Percentiles rank a stretch among this genome's conserved stretches.
These are phyloP conservation scores for Monosporascus sp. DNA, from an alignment of 2,329 filamentous ascomycete species.

Conservation along the genomic window DNA sequence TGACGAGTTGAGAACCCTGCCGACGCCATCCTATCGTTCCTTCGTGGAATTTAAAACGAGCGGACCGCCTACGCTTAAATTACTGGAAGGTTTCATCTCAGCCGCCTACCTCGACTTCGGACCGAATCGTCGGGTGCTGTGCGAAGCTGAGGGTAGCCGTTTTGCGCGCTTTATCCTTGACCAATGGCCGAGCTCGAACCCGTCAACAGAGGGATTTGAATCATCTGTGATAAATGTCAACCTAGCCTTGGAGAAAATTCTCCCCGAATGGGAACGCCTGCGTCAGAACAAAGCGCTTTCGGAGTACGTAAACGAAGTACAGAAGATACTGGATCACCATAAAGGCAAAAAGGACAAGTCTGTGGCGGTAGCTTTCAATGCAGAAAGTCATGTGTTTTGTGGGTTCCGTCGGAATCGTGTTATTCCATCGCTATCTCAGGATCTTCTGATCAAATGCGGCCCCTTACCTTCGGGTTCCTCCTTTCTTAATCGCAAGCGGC, in stretches of 20 bases:
- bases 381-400: constrained; percentile 1
- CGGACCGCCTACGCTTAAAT: constrained; percentile 5
- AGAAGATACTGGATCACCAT: constrained; percentile 5
- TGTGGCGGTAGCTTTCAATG: background rate
- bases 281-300: constrained; percentile 8
- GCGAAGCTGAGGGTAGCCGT: constrained; percentile 3
- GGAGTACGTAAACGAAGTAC: constrained; percentile 6
- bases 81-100: constrained; percentile 9
- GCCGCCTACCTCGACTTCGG: constrained; percentile 2
- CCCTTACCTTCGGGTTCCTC: too few relatives aligned
- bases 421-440: constrained; percentile 4
- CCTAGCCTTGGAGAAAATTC: constrained; percentile 3
- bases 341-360: background rate
- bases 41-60: constrained; percentile 15
- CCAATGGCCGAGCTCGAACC: constrained; percentile 10
- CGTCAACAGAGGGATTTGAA: background rate
- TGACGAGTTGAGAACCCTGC: constrained; percentile 6
- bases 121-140: constrained; percentile 2
- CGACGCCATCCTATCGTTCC: constrained; percentile 7
- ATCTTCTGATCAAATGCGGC: constrained; percentile 1
- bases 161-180: constrained; percentile 5
- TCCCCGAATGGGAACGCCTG: constrained; percentile 13
- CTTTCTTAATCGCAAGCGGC: background rate
- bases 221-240: constrained; percentile 3
- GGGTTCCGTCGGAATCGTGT: background rate